A percentile compares a stretch with the other conserved stretches of the same genome.
phyloP scores from a whole-genome alignment of 2,329 filamentous ascomycete genomes.

The Hyphodiscus sp. region DNA sequence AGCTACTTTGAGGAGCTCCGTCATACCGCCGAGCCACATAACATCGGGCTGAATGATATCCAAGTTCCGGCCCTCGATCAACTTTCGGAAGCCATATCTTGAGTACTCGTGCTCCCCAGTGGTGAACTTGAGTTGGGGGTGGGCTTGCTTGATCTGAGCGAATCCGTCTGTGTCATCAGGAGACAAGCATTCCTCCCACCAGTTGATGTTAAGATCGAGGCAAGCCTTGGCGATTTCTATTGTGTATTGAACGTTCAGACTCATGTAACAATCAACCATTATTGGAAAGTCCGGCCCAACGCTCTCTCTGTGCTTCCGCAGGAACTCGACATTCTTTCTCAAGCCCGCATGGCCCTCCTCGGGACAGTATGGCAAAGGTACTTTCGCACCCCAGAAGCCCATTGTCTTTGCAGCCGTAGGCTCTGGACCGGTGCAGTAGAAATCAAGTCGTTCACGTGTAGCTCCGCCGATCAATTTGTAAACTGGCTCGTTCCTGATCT shows the following conservation, averaged over 20 bases:
- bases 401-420: slow-evolving; percentile 73
- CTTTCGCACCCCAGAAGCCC: slow-evolving; percentile 88
- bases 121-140: slow-evolving; percentile 87
- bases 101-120: slow-evolving; percentile 96
- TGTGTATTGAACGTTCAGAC: slow-evolving; percentile 84
- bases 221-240: slow-evolving; percentile 84
- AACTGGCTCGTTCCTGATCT: slow-evolving; percentile 85
- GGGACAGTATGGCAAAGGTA: slow-evolving; percentile 82
- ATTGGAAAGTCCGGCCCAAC: slow-evolving; percentile 88
- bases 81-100: slow-evolving; percentile 87
- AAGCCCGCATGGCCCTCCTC: slow-evolving; percentile 79
- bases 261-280: slow-evolving; percentile 98
- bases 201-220: slow-evolving; percentile 82
- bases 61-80: slow-evolving; percentile 83
- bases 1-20: slow-evolving; percentile 82
- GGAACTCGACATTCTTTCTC: slow-evolving; percentile 83
- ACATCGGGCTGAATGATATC: slow-evolving; percentile 95
- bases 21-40: slow-evolving; percentile 95
- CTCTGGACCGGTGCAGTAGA: slow-evolving; percentile 92
- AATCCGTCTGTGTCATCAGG: slow-evolving; percentile 93
- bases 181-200: slow-evolving; percentile 93
- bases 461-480: slow-evolving; percentile 91
- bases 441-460: slow-evolving; percentile 76
- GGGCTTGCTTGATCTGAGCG: slow-evolving; percentile 80
- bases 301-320: slow-evolving; percentile 74